Evolutionary conservation across 2,329 filamentous ascomycete species (phyloP), one percentile per base, ranked within the genome.

Genomic region (Dendryphion nanum): DNA sequence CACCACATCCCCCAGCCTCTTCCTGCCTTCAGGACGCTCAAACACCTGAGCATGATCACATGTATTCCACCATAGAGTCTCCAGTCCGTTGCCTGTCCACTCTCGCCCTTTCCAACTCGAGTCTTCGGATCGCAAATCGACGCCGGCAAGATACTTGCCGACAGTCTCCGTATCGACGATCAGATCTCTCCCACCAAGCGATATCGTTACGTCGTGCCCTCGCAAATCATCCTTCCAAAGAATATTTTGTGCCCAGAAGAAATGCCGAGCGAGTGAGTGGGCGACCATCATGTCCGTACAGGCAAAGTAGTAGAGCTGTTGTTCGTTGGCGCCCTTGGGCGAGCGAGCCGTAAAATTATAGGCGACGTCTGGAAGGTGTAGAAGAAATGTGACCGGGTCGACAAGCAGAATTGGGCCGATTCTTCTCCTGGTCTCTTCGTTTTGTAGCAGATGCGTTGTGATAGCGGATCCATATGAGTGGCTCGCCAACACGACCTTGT

Each of bases 171-270:
- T 79, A 52, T 85, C 73, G 4, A 85, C 78, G 46, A 87, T 85
- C 31, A 85, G 59, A 63, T 86, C 83, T 37, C 71, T 67, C 6
- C 76, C 78, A 5, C 77, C 72, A 17, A 86, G 66, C 39, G 70
- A 76, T 1, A 85, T 79, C 0, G 77, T 80, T 8, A 81, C 74
- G 14, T 63, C 45, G 32, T 67, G 60, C 39, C 62, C 47, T 35
- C 63, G 45, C 31, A 86, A 59, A 44, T 85, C 80, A 33, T 86
- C 79, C 48, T 78, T 80, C 83, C 84, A 88, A 6, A 85, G 64
- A 26, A 85, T 78, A 46, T 83, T 86, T 48, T 86, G 75, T 18
- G 72, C 72, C 85, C 84, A 88, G 63, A 85, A 86, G 64, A 88
- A 86, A 50, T 82, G 75, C 3, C 83, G 69, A 0, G 75, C 77